These are phyloP conservation scores for Eimeria zaria DNA, from an alignment of 169 alveolate species.

Conservation along the genomic window DNA sequence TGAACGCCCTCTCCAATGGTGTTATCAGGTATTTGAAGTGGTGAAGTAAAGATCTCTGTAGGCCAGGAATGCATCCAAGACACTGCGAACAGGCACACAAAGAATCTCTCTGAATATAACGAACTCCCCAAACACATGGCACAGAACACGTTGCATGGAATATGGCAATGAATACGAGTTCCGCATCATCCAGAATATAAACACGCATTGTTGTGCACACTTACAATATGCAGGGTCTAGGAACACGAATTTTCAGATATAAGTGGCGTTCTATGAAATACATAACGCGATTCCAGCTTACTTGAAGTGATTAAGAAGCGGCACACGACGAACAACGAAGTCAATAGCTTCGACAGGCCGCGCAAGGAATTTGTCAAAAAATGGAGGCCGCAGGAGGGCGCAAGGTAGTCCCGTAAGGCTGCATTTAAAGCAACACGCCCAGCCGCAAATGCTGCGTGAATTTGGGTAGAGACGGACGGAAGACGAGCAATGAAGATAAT, in stretches of 20 bases:
- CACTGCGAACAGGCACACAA: slow-evolving; percentile 12
- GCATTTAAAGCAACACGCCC: slow-evolving; percentile 9
- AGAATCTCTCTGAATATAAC: neutral
- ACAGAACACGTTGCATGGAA: neutral
- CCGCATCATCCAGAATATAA: neutral
- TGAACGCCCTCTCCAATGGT: neutral
- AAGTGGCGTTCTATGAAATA: neutral
- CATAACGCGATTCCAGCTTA: neutral
- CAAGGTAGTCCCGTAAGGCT: slow-evolving; percentile 62
- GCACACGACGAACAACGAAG: slow-evolving; percentile 72
- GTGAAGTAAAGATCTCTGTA: slow-evolving; percentile 66
- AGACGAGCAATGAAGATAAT: neutral
- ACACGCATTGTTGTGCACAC: neutral
- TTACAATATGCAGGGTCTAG: neutral
- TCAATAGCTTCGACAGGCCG: slow-evolving; percentile 72
- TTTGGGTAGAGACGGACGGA: neutral
- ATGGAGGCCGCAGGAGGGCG: slow-evolving; percentile 66
- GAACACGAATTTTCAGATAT: neutral
- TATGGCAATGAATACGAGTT: neutral
- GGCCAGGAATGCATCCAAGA: slow-evolving; percentile 61
- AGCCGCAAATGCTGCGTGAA: neutral
- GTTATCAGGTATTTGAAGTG: slow-evolving; percentile 46
- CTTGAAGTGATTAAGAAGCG: slow-evolving; percentile 73
- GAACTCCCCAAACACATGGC: neutral
- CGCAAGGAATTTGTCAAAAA: slow-evolving; percentile 76